Percentiles rank a stretch among this genome's conserved stretches.
These are phyloP conservation scores for Aspergillus sp. DNA, from an alignment of 2,329 filamentous ascomycete genomes.

Conservation along the genomic window DNA sequence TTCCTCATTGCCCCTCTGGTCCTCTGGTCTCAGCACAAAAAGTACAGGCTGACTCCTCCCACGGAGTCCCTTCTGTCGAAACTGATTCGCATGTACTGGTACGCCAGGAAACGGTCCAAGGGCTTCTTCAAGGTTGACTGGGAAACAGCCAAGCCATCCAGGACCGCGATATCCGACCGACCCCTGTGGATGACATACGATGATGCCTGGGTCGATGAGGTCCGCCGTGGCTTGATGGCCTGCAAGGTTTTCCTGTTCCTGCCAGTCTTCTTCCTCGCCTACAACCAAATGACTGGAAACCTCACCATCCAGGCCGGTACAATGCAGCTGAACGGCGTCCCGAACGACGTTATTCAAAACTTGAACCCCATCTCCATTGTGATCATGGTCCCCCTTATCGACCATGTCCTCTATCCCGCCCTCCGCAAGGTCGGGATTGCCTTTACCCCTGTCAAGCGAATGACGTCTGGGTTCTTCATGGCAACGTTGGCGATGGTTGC, in stretches of 20 bases:
- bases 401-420: constrained; percentile 53
- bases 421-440: constrained; percentile 48
- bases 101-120: neutral
- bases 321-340: constrained; percentile 53
- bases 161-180: constrained; percentile 19
- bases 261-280: constrained; percentile 51
- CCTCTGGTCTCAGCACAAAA: constrained; percentile 59
- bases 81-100: constrained; percentile 62
- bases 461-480: constrained; percentile 51
- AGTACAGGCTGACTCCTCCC: constrained; percentile 64
- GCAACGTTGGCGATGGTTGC: constrained; percentile 51
- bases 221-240: constrained; percentile 67
- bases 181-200: constrained; percentile 71
- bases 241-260: constrained; percentile 68
- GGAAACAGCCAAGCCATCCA: constrained; percentile 34
- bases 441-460: constrained; percentile 56
- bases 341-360: constrained; percentile 58
- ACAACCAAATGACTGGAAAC: constrained; percentile 57
- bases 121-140: constrained; percentile 12
- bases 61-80: constrained; percentile 57
- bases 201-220: constrained; percentile 79
- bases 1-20: constrained; percentile 64
- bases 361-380: constrained; percentile 55
- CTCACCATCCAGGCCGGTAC: constrained; percentile 56
- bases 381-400: constrained; percentile 56